Evolutionary conservation across 2,329 filamentous ascomycete genomes (phyloP).

Genomic region (Stagonosporopsis cucurbitacearum): DNA sequence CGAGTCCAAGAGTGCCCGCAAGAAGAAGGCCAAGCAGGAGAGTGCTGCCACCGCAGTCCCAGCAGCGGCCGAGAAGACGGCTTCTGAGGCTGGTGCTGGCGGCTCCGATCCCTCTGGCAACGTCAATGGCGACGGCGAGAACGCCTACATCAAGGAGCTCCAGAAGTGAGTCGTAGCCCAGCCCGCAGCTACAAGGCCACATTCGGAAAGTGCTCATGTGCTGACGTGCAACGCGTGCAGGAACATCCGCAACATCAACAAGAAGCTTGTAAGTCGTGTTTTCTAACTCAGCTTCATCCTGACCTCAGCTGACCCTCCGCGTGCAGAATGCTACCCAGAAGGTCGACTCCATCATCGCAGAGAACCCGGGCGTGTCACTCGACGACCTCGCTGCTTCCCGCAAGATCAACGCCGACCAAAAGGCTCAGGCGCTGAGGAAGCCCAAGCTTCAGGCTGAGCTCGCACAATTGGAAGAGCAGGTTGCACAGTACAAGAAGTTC

Average conservation of each 20-base stretch:
- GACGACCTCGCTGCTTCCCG: conserved; percentile 74
- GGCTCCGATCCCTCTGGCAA: conserved; percentile 45
- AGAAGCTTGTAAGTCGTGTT: conserved; percentile 79
- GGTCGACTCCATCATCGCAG: conserved; percentile 71
- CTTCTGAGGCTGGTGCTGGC: conserved; percentile 38
- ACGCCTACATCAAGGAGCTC: conserved; percentile 82
- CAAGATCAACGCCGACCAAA: conserved; percentile 83
- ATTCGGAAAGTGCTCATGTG: conserved; percentile 6
- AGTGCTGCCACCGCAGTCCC: conserved; percentile 51
- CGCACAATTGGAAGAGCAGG: conserved; percentile 74
- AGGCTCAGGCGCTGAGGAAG: conserved; percentile 78
- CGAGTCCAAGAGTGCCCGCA: conserved; percentile 60
- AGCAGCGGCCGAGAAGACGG: conserved; percentile 48
- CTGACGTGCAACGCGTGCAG: conserved; percentile 55
- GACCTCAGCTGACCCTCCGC: conserved; percentile 27
- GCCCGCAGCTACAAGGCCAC: conserved; percentile 6
- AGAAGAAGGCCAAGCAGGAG: conserved; percentile 59
- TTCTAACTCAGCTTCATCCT: conserved; percentile 2
- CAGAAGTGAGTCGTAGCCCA: conserved; percentile 72
- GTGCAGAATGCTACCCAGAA: conserved; percentile 72
- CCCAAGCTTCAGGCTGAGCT: conserved; percentile 73
- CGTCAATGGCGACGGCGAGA: conserved; percentile 73
- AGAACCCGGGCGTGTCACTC: conserved; percentile 73
- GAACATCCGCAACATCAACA: conserved; percentile 88
- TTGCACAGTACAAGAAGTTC: conserved; percentile 75